Evolutionary conservation across 139 green algal genomes (phyloP).

Genomic region (Bryopsis sp.): DNA sequence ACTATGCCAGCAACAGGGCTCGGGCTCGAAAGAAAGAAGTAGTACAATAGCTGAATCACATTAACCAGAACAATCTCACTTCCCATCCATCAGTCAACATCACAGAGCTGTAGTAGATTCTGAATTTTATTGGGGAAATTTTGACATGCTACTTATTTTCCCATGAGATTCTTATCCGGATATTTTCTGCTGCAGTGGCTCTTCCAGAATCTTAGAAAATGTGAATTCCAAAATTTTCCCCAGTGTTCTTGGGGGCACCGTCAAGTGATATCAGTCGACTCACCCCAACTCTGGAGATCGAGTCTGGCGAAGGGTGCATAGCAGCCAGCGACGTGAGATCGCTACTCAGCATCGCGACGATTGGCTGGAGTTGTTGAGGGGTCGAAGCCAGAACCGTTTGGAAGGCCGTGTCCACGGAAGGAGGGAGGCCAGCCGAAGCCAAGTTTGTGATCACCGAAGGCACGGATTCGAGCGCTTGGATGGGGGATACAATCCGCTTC

Average conservation of each 20-base stretch:
- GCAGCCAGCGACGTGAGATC: too few relatives aligned
- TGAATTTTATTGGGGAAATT: not conserved
- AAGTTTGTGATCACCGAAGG: too few relatives aligned
- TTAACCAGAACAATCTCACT: not conserved
- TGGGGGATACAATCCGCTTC: too few relatives aligned
- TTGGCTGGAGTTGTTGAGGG: too few relatives aligned
- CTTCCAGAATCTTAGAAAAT: not conserved
- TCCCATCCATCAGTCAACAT: not conserved
- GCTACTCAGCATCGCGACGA: too few relatives aligned
- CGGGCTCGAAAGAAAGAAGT: slow-evolving; percentile 38
- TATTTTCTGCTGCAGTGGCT: not conserved
- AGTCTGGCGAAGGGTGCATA: too few relatives aligned
- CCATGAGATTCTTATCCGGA: not conserved
- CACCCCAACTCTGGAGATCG: too few relatives aligned
- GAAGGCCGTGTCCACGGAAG: too few relatives aligned
- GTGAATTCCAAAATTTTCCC: not conserved
- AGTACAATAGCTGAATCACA: slow-evolving; percentile 43
- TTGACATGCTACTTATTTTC: not conserved
- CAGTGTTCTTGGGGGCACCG: not conserved
- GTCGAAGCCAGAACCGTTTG: too few relatives aligned
- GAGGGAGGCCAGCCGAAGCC: too few relatives aligned
- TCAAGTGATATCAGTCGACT: too few relatives aligned
- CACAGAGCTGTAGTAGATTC: not conserved
- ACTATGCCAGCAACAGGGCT: slow-evolving; percentile 50
- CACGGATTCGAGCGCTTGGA: too few relatives aligned